Base-by-base conservation (phyloP, 345 rosid genomes). In the Citrus hindsii region DNA sequence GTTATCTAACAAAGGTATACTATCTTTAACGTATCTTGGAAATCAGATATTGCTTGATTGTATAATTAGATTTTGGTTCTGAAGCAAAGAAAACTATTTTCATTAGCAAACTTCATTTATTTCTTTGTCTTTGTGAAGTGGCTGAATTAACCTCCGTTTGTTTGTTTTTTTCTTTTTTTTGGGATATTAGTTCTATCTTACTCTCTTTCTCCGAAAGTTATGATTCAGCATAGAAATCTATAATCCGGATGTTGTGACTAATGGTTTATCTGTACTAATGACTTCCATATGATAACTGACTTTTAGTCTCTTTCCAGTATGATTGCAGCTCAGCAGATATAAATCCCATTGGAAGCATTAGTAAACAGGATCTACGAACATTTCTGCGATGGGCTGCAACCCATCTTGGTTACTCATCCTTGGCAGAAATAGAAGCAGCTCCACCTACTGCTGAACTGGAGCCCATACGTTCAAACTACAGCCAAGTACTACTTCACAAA, bases 361-460 rank as follows among this genome's bases (percentile, higher is more conserved):
- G 97, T 74, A 92, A 97, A 88, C 90, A 81, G 84, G 99, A 97
- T 79, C 86, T 97, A 61, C 92, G 97, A 48, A 74, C 86, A 69
- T 97, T 97, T 90, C 81, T 97, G 77, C 82, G 79, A 33, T 97
- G 99, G 98, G 98, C 98, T 84, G 97, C 99, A 56, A 75, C 66
- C 62, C 82, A 90, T 90, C 98, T 97, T 10, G 93, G 98, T 40
- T 97, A 90, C 84, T 83, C 90, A 75, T 97, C 99, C 79, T 83
- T 97, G 86, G 92, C 94, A 78, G 97, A 89, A 40, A 83, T 94
- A 24, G 98, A 94, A 92, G 93, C 97, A 75, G 98, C 98, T 83
- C 99, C 99, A 61, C 99, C 99, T 48, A 92, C 99, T 24, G 99
- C 98, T 35, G 98, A 93, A 81, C 86, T 93, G 70, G 98, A 95